These are phyloP conservation scores for Tagetes erecta DNA, from an alignment of 129 eudicot species.

Conservation along the genomic window DNA sequence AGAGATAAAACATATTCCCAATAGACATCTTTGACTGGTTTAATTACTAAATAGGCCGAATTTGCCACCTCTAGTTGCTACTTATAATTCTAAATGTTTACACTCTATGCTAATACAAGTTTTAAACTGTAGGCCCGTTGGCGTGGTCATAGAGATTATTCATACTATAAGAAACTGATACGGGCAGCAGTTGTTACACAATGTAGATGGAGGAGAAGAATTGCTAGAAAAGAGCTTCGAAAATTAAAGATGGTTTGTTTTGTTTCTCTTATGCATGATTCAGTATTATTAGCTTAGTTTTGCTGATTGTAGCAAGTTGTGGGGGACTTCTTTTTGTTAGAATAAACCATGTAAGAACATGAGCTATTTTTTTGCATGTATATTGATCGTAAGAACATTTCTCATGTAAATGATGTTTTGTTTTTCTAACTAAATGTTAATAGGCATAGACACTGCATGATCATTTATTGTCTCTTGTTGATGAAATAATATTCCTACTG, in stretches of 20 bases:
- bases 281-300: conserved; percentile 1
- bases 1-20: conserved; percentile 1
- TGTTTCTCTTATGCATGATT: conserved; percentile 26
- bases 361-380: neutral
- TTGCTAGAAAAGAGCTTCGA: conserved; percentile 79
- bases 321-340: neutral
- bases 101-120: conserved; percentile 12
- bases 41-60: neutral
- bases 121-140: conserved; percentile 66
- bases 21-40: conserved; percentile 1
- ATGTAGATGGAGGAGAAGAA: conserved; percentile 91
- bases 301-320: conserved; percentile 9
- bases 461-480: neutral
- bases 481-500: neutral
- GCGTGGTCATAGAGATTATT: conserved; percentile 69
- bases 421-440: neutral
- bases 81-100: conserved; percentile 14
- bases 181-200: conserved; percentile 68
- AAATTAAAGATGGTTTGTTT: conserved; percentile 76
- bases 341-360: neutral
- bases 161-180: conserved; percentile 67
- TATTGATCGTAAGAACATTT: neutral
- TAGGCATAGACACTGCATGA: conserved; percentile 9
- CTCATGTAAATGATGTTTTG: neutral
- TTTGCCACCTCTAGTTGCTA: conserved; percentile 7